phyloP scores from a whole-genome alignment of 192 early-diverging fungal genomes.

The Entomortierella lignicola region DNA sequence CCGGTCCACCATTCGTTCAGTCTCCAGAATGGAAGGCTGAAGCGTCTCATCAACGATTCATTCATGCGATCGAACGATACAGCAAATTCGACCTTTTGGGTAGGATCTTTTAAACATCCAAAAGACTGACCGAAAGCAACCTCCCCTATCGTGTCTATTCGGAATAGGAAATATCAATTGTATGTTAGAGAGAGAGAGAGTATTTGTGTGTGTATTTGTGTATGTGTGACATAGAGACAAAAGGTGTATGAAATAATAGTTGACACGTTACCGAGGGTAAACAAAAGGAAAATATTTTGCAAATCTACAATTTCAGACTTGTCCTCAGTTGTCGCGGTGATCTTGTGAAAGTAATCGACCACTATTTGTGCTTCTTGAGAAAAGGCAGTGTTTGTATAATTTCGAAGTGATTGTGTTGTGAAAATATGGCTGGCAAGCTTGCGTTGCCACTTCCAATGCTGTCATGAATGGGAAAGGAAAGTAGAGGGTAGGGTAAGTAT shows the following conservation, averaged over 20 bases:
- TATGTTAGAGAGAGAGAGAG: too few relatives aligned
- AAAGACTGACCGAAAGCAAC: constrained; percentile 48
- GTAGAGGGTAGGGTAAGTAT: background rate
- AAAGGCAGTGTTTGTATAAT: constrained; percentile 29
- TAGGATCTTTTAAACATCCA: constrained; percentile 32
- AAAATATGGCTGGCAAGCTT: constrained; percentile 37
- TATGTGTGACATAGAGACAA: too few relatives aligned
- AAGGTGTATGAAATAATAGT: too few relatives aligned
- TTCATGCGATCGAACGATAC: constrained; percentile 63
- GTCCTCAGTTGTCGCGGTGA: constrained; percentile 1
- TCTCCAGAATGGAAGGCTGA: constrained; percentile 28
- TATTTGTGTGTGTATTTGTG: too few relatives aligned
- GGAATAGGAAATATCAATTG: background rate
- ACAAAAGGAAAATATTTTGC: constrained; percentile 21
- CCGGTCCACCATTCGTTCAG: constrained; percentile 38
- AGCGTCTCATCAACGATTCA: constrained; percentile 18
- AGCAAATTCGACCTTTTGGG: constrained; percentile 55
- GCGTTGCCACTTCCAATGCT: constrained; percentile 41
- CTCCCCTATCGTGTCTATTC: constrained; percentile 59
- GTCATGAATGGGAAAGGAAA: background rate
- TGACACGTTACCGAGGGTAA: constrained; percentile 24
- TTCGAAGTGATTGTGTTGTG: constrained; percentile 10
- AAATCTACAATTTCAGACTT: constrained; percentile 8
- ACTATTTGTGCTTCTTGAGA: constrained; percentile 23
- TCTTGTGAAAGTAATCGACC: constrained; percentile 19